phyloP scores from a whole-genome alignment of 495 filamentous ascomycete species.

The Aspergillus wentii region DNA sequence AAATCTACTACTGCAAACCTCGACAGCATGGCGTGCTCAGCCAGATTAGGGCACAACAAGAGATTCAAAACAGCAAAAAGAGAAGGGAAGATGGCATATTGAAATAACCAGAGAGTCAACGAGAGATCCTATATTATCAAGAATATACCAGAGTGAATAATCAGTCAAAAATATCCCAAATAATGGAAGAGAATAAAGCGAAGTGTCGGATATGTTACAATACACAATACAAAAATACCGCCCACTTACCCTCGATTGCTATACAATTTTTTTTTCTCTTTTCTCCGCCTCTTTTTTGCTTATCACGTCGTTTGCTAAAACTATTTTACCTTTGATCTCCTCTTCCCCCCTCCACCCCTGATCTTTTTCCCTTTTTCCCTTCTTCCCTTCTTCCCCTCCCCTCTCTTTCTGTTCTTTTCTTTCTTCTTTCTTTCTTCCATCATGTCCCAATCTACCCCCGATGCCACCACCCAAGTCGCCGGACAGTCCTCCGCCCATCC shows the following conservation, averaged over 20 bases:
- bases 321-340: constrained; percentile 25
- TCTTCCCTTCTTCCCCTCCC: constrained; percentile 16
- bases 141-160: too few relatives aligned
- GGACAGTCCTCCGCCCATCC: constrained; percentile 48
- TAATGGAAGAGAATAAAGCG: too few relatives aligned
- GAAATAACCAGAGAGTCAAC: too few relatives aligned
- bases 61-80: too few relatives aligned
- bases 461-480: constrained; percentile 44
- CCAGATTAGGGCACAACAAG: too few relatives aligned
- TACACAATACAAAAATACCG: too few relatives aligned
- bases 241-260: constrained; percentile 18
- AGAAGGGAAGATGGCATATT: too few relatives aligned
- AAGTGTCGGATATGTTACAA: too few relatives aligned
- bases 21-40: too few relatives aligned
- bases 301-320: constrained; percentile 28
- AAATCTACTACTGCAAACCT: too few relatives aligned
- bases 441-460: constrained; percentile 54
- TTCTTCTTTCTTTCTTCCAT: constrained; percentile 21
- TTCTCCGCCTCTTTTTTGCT: constrained; percentile 11
- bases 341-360: constrained; percentile 19
- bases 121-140: too few relatives aligned
- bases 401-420: constrained; percentile 25
- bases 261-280: constrained; percentile 7
- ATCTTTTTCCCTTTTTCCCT: constrained; percentile 17
- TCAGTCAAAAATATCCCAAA: too few relatives aligned